A percentile compares a stretch with the other conserved stretches of the same genome.
These are phyloP conservation scores for Phialocephala sp. DNA, from an alignment of 2,329 filamentous ascomycete genomes.

Conservation along the genomic window DNA sequence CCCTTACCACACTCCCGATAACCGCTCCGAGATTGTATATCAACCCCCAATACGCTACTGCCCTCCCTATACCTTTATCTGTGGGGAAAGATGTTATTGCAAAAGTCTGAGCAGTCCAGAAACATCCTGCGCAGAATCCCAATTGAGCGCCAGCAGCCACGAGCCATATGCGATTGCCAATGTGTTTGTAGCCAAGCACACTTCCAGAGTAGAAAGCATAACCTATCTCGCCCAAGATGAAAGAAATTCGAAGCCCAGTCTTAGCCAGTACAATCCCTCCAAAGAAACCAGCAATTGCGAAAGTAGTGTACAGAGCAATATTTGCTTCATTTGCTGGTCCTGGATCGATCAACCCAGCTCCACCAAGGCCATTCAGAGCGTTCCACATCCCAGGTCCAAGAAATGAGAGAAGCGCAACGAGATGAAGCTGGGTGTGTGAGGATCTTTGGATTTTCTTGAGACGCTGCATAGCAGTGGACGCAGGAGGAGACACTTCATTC, in stretches of 20 bases:
- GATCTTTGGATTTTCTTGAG: constrained; percentile 2
- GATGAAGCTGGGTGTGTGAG: constrained; percentile 59
- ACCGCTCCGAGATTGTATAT: constrained; percentile 91
- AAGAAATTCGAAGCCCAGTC: constrained; percentile 69
- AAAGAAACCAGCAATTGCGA: constrained; percentile 65
- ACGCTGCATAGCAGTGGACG: neutral
- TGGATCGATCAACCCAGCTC: constrained; percentile 61
- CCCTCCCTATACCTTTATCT: constrained; percentile 80
- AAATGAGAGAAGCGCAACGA: constrained; percentile 73
- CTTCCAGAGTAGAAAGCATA: constrained; percentile 75
- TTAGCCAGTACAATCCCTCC: constrained; percentile 77
- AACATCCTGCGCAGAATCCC: constrained; percentile 75
- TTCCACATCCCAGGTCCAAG: constrained; percentile 75
- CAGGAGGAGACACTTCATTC: neutral
- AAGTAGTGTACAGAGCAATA: constrained; percentile 52
- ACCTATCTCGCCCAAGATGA: constrained; percentile 74
- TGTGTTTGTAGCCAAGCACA: constrained; percentile 72
- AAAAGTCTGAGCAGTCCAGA: constrained; percentile 82
- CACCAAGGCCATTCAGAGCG: constrained; percentile 67
- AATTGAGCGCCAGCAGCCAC: constrained; percentile 76
- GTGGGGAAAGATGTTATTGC: constrained; percentile 88
- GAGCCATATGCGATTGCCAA: constrained; percentile 62
- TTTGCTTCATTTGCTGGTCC: constrained; percentile 53
- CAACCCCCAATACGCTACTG: constrained; percentile 81
- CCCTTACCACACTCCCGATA: constrained; percentile 70